Conservation (phyloP, 139 green algal genomes). For the Dunaliella primolecta region DNA sequence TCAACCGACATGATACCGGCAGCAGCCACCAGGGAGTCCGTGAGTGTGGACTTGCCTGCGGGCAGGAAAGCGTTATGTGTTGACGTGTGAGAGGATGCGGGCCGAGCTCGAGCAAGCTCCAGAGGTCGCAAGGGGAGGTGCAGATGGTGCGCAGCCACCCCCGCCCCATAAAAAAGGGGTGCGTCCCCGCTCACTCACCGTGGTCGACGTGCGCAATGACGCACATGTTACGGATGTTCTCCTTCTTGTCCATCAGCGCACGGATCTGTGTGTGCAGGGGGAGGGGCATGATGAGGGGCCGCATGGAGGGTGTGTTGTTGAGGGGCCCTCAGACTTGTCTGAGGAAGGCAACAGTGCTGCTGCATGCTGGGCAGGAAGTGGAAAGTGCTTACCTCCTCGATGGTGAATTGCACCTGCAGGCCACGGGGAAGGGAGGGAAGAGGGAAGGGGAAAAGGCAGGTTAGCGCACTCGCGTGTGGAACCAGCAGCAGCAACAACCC, state of each 20-base stretch:
- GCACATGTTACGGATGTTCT: constrained; percentile 91
- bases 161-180: too few relatives aligned
- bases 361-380: too few relatives aligned
- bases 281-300: not conserved
- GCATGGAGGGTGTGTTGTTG: not conserved
- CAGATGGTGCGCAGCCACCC: too few relatives aligned
- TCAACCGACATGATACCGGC: constrained; percentile 98
- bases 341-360: constrained; percentile 7
- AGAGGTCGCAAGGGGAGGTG: too few relatives aligned
- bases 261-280: constrained; percentile 37
- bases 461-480: not conserved
- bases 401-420: constrained; percentile 66
- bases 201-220: constrained; percentile 94
- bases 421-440: not conserved
- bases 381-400: constrained; percentile 52
- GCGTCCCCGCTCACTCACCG: too few relatives aligned
- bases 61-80: too few relatives aligned
- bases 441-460: not conserved
- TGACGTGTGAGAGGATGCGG: too few relatives aligned
- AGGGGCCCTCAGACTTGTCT: not conserved
- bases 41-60: constrained; percentile 92
- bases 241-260: constrained; percentile 83
- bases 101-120: too few relatives aligned
- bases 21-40: constrained; percentile 97
- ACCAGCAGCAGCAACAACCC: not conserved